Conservation (phyloP, 306 rosid species). For the Cicer bijugum region DNA sequence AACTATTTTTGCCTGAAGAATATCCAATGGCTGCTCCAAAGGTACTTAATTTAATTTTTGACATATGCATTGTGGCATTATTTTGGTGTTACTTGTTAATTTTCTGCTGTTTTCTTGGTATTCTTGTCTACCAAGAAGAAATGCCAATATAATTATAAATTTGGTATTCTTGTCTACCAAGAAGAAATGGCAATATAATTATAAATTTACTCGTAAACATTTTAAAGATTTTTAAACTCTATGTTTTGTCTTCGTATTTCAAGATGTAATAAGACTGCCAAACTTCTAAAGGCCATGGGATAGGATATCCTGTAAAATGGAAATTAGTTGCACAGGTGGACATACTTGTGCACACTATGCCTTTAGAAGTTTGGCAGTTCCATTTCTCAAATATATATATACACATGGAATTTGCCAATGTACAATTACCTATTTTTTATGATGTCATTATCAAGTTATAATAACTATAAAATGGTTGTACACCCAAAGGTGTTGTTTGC, state of each 20-base stretch:
- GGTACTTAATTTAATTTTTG: constrained; percentile 55
- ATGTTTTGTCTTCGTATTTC: not conserved
- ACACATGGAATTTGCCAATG: too few species aligned
- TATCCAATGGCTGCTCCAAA: constrained; percentile 99
- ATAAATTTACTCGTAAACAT: not conserved
- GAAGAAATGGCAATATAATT: not conserved
- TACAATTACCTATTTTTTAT: too few species aligned
- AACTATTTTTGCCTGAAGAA: constrained; percentile 95
- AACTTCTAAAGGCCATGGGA: not conserved
- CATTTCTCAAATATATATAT: too few species aligned
- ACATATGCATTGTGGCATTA: not conserved
- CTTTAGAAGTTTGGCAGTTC: not conserved
- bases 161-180: not conserved
- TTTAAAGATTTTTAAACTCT: constrained; percentile 3
- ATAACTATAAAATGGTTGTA: too few species aligned
- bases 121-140: constrained; percentile 9
- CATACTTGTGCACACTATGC: not conserved
- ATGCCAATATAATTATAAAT: not conserved
- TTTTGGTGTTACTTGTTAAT: constrained; percentile 7
- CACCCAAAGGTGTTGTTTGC: too few species aligned
- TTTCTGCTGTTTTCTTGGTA: not conserved
- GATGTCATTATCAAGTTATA: too few species aligned
- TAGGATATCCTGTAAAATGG: constrained; percentile 18
- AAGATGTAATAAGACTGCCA: constrained; percentile 1
- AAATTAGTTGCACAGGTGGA: not conserved